Conservation (phyloP, 2,329 filamentous ascomycete genomes). For the Aspergillaceae sp. region DNA sequence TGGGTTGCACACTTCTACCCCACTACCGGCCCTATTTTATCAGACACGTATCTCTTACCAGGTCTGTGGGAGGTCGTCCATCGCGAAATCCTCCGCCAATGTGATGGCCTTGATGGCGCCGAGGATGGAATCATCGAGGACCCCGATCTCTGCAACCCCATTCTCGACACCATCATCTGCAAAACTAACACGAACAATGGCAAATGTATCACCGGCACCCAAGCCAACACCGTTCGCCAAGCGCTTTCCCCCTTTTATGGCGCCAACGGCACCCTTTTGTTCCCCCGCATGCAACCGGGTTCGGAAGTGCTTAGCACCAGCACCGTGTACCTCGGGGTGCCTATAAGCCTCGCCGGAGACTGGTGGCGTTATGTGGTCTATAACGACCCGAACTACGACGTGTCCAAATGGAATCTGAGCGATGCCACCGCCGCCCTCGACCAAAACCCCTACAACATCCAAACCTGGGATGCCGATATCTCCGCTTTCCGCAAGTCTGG, state of each 20-base stretch:
- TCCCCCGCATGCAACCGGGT: conserved; percentile 30
- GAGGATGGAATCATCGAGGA: conserved; percentile 32
- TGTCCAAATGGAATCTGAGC: conserved; percentile 29
- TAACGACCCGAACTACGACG: conserved; percentile 32
- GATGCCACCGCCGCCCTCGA: conserved; percentile 29
- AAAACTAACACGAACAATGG: conserved; percentile 9
- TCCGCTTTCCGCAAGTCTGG: conserved; percentile 37
- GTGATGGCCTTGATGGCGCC: conserved; percentile 24
- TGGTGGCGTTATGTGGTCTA: conserved; percentile 40
- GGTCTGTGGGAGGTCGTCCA: conserved; percentile 26
- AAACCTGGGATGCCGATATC: conserved; percentile 42
- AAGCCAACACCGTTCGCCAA: conserved; percentile 22
- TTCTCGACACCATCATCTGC: conserved; percentile 26
- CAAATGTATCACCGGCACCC: conserved; percentile 22
- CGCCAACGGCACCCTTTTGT: conserved; percentile 21
- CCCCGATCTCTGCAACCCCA: conserved; percentile 25
- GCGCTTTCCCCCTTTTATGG: conserved; percentile 27
- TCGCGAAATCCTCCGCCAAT: conserved; percentile 29
- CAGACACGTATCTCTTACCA: conserved; percentile 21
- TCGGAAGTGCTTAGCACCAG: conserved; percentile 19
- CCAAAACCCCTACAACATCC: conserved; percentile 42
- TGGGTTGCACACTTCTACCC: conserved; percentile 38
- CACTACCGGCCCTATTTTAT: conserved; percentile 30
- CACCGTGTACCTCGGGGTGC: conserved; percentile 28
- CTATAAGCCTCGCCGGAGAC: conserved; percentile 31